Base-by-base conservation (phyloP, 1,139 yeast species). In the Williopsis jadinii region DNA sequence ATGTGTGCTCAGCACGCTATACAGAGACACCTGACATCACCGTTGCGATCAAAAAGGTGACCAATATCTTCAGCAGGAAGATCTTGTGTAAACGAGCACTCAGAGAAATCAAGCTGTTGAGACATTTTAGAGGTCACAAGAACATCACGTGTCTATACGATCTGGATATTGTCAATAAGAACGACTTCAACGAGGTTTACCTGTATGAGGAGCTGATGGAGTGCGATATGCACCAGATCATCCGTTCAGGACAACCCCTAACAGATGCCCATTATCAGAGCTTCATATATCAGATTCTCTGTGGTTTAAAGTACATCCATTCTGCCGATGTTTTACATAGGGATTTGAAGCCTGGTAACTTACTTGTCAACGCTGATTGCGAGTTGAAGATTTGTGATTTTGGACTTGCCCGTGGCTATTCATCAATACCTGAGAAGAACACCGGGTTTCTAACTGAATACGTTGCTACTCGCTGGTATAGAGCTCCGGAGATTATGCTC, bases 401-500 rank as follows among this genome's bases (percentile, higher is more conserved):
- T 62, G 97, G 98, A 9, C 73, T 92, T 42, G 97, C 98, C 2
- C 75, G 98, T 58, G 97, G 97, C n/a, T 90, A 83, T 59, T 79
- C 88, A 27, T 80, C 77, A 47, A 84, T 84, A 52, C 85, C 90
- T 0, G 94, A 82, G 49, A 84, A 81, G 51, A 90, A 92, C 55
- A 86, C 88, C 30, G 96, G 95, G 12, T 88, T 84, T 55, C 68
- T 90, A 71, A 92, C 98, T 0, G 98, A 92, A 60, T 92, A 92
- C 61, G 97, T 92, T 29, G 97, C 98, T 28, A 90, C 98, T 1
- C 72, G 97, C 59, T 92, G 98, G 97, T 92, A 92, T 63, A 70
- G 98, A 50, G 98, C 98, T 1, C 98, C 98, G 0, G 98, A 92
- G 60, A 87, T 92, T 62, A 92, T 92, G 92, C 72, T 92, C 43